phyloP scores from a whole-genome alignment of 345 rosid species.

The Bruguiera sexangula region DNA sequence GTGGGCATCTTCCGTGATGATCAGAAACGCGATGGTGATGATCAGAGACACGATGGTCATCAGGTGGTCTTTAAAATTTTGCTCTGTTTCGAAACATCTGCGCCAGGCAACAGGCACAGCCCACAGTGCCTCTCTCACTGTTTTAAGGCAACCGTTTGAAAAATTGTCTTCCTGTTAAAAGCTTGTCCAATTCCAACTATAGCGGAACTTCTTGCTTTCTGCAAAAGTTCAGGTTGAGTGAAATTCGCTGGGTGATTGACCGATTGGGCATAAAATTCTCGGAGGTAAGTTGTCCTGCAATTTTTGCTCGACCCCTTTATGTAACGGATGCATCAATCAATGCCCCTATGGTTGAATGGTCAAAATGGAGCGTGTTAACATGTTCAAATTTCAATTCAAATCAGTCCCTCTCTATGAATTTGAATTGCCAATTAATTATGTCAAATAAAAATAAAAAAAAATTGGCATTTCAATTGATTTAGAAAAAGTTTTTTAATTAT shows the following conservation, averaged over 20 bases:
- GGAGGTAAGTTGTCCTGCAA: not conserved
- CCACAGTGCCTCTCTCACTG: not conserved
- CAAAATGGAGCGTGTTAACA: not conserved
- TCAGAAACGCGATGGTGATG: not conserved
- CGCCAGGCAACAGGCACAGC: conserved; percentile 1
- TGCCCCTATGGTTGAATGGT: conserved; percentile 1
- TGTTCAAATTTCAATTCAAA: not conserved
- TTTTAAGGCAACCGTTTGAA: not conserved
- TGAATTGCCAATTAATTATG: not conserved
- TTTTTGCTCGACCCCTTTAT: not conserved
- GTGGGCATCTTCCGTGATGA: not conserved
- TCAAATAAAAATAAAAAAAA: not conserved
- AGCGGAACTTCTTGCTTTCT: not conserved
- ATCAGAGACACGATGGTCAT: not conserved
- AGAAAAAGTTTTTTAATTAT: no score
- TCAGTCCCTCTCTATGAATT: not conserved
- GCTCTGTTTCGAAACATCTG: not conserved
- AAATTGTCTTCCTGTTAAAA: conserved; percentile 2
- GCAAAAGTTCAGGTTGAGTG: no score
- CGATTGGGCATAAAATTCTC: no score
- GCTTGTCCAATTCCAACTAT: conserved; percentile 3
- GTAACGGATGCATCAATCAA: not conserved
- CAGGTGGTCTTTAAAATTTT: not conserved
- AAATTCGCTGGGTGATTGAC: no score
- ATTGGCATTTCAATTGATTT: no score